phyloP scores from a whole-genome alignment of 306 rosid genomes.

The Vigna trinervia region DNA sequence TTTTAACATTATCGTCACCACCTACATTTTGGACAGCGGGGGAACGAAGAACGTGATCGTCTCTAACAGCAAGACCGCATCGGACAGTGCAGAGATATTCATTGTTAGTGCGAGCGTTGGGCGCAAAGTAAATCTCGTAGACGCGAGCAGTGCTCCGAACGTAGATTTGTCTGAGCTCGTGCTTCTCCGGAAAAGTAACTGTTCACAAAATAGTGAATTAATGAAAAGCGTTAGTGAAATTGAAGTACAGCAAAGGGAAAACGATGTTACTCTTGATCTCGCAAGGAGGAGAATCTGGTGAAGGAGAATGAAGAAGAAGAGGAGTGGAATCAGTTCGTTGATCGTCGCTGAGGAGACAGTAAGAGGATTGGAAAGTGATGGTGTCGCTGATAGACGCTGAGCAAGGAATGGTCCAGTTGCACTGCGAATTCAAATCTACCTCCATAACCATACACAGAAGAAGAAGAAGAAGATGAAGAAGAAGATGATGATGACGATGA shows the following conservation, averaged over 20 bases:
- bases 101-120: conserved; percentile 48
- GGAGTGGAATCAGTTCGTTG: conserved; percentile 40
- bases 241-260: background rate
- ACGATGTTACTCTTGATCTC: conserved; percentile 66
- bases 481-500: background rate
- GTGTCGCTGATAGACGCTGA: conserved; percentile 57
- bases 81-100: conserved; percentile 85
- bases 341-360: conserved; percentile 45
- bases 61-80: conserved; percentile 72
- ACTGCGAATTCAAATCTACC: background rate
- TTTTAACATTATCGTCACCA: conserved; percentile 50
- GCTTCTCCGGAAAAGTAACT: conserved; percentile 71
- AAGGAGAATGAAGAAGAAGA: conserved; percentile 62
- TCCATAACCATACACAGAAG: background rate
- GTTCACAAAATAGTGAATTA: background rate
- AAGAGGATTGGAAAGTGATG: conserved; percentile 66
- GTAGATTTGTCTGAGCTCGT: conserved; percentile 76
- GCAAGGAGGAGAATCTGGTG: conserved; percentile 75
- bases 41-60: conserved; percentile 63
- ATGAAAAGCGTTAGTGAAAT: background rate
- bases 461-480: no score
- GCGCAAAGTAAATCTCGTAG: conserved; percentile 70
- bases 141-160: conserved; percentile 88
- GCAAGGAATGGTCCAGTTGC: conserved; percentile 60
- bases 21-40: conserved; percentile 38